Percentiles rank a stretch among this genome's conserved stretches.
Evolutionary conservation across 345 rosid genomes (phyloP).

Genomic region (Mercurialis annua): DNA sequence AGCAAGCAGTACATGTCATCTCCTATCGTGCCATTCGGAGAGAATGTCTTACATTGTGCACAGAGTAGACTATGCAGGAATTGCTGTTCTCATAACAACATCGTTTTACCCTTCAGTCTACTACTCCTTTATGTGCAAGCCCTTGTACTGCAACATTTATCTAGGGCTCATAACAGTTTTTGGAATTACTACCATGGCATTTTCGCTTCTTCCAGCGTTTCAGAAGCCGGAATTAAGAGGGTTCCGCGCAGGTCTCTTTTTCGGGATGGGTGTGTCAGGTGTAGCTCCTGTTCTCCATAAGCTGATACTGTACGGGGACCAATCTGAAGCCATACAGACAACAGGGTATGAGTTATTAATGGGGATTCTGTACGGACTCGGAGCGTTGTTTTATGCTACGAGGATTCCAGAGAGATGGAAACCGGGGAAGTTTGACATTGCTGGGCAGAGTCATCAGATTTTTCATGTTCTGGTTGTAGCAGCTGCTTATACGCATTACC

Average conservation of each 20-base stretch:
- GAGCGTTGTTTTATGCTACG: conserved; percentile 73
- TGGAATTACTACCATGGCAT: conserved; percentile 56
- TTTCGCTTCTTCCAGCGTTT: conserved; percentile 73
- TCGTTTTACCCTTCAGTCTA: conserved; percentile 89
- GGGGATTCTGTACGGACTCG: conserved; percentile 68
- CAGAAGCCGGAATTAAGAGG: conserved; percentile 68
- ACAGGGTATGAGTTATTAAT: conserved; percentile 77
- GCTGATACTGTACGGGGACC: conserved; percentile 67
- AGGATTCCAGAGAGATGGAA: conserved; percentile 90
- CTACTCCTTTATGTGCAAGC: conserved; percentile 89
- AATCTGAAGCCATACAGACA: conserved; percentile 80
- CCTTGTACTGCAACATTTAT: conserved; percentile 86
- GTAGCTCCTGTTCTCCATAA: conserved; percentile 78
- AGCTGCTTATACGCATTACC: conserved; percentile 82
- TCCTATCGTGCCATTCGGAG: conserved; percentile 83
- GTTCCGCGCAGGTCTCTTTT: conserved; percentile 68
- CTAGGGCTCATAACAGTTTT: conserved; percentile 73
- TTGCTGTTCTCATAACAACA: conserved; percentile 78
- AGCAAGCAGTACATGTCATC: conserved; percentile 83
- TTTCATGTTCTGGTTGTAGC: conserved; percentile 82
- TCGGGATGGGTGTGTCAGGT: conserved; percentile 82
- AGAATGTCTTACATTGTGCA: conserved; percentile 78
- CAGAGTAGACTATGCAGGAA: conserved; percentile 80
- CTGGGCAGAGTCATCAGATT: conserved; percentile 93
- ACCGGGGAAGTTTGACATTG: conserved; percentile 92